Evolutionary conservation across 2,329 filamentous ascomycete species (phyloP), one percentile per base, ranked within the genome.

Genomic region (Neobulgaria alba): DNA sequence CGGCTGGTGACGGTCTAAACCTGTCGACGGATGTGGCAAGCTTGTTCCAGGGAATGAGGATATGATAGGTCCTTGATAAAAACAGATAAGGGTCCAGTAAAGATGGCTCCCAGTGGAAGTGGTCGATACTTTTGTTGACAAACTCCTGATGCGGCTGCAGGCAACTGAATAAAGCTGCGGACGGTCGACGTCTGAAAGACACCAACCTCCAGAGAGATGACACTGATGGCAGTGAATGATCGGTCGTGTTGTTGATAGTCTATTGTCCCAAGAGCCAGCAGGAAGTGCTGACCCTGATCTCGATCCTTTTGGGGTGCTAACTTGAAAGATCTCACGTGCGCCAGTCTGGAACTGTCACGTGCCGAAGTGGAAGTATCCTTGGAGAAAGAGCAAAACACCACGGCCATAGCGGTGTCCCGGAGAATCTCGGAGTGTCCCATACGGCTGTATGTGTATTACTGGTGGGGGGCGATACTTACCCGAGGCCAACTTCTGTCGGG

Each of bases 401-500:
- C 20, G 36, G 35, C 31, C 19, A 42, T 26, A 26, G 33, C 32
- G 33, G 35, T 12, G 29, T 21, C 39, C 36, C 41, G 14, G 18
- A 18, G 12, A 20, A 16, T 12, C 30, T 17, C 3, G 23, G 23
- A n/a, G 3, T 26, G 9, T 19, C n/a, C 15, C 19, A 33, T 36
- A 26, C 38, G 36, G 33, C 16, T 39, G 33, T 30, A 34, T 42
- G 34, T 38, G 26, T 34, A 19, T 39, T 17, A 31, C 29, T 43
- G 34, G 31, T 23, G 14, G 38, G n/a, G 41, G 46, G 45, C 29
- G 31, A 50, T 54, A 52, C 51, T 51, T 46, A 49, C 47, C 12
- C 21, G 23, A 42, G 38, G 39, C 43, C 26, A 31, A 20, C 31
- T 36, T 12, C 20, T 35, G 23, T 35, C 15, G 21, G 19, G 29